phyloP scores from a whole-genome alignment of 139 green algal genomes.

The Coelastrella sp. region DNA sequence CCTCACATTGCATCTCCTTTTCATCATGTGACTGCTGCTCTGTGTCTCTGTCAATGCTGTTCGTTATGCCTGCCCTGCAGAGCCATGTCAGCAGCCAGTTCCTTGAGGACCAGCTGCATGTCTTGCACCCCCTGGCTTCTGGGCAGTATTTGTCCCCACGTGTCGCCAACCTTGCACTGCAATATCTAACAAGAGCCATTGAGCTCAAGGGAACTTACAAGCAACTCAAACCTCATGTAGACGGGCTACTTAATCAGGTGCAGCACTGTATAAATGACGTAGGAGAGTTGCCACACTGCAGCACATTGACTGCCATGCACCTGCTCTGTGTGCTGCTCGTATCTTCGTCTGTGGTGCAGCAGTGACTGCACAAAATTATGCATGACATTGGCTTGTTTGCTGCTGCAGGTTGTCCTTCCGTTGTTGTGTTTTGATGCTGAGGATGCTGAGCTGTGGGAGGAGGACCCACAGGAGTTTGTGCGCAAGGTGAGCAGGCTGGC shows the following conservation, averaged over 20 bases:
- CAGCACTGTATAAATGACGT: neutral
- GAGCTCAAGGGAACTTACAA: constrained; percentile 72
- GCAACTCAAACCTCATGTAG: constrained; percentile 82
- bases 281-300: neutral
- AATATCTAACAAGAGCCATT: constrained; percentile 77
- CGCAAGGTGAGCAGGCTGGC: constrained; percentile 76
- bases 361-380: neutral
- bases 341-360: neutral
- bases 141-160: constrained; percentile 43
- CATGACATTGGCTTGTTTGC: neutral
- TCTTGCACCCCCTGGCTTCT: constrained; percentile 38
- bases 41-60: neutral
- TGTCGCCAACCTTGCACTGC: constrained; percentile 51
- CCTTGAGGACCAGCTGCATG: constrained; percentile 40
- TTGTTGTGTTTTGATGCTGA: constrained; percentile 92
- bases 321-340: neutral
- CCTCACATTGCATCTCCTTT: too few relatives aligned
- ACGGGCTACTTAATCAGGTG: constrained; percentile 61
- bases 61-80: neutral
- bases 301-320: neutral
- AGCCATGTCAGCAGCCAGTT: constrained; percentile 27
- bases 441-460: constrained; percentile 91
- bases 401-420: constrained; percentile 87
- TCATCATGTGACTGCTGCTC: too few relatives aligned
- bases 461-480: constrained; percentile 98